A percentile compares a stretch with the other conserved stretches of the same genome.
Evolutionary conservation across 768 basidiomycete species (phyloP).

Genomic region (Tylopilus plumbeoviolaceoides): DNA sequence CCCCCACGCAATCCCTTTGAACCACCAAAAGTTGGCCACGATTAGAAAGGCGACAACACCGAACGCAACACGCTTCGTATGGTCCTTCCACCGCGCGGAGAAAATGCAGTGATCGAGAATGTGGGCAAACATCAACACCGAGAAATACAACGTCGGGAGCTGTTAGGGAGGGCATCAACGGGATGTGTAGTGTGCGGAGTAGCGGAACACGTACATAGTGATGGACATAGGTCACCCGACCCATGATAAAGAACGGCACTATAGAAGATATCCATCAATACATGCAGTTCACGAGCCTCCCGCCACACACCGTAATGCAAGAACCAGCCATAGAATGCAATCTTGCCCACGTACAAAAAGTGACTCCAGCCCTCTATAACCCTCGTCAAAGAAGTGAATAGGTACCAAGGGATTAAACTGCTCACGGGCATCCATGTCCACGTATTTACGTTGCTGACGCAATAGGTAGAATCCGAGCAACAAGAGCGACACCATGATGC

Average conservation of each 20-base stretch:
- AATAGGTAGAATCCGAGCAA: conserved; percentile 68
- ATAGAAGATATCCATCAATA: conserved; percentile 1
- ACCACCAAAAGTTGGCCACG: conserved; percentile 92
- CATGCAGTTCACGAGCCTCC: background rate
- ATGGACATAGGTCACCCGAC: conserved; percentile 92
- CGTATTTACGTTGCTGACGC: conserved; percentile 82
- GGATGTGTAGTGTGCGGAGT: background rate
- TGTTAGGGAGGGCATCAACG: conserved; percentile 26
- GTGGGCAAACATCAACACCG: conserved; percentile 88
- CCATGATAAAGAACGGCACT: conserved; percentile 99
- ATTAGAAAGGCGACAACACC: conserved; percentile 54
- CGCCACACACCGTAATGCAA: conserved; percentile 76
- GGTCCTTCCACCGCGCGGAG: conserved; percentile 57
- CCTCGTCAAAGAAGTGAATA: conserved; percentile 5
- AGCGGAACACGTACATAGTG: conserved; percentile 69
- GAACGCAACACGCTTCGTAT: conserved; percentile 72
- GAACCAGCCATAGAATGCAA: conserved; percentile 88
- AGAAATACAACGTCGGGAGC: conserved; percentile 96
- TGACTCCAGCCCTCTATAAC: conserved; percentile 84
- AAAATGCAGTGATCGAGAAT: conserved; percentile 93
- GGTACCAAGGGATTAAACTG: conserved; percentile 13
- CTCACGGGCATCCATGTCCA: conserved; percentile 86
- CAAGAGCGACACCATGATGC: conserved; percentile 52
- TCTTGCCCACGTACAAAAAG: conserved; percentile 87
- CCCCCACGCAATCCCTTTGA: conserved; percentile 84